Evolutionary conservation across 768 basidiomycete genomes (phyloP).

Genomic region (Podaxis pistillaris): DNA sequence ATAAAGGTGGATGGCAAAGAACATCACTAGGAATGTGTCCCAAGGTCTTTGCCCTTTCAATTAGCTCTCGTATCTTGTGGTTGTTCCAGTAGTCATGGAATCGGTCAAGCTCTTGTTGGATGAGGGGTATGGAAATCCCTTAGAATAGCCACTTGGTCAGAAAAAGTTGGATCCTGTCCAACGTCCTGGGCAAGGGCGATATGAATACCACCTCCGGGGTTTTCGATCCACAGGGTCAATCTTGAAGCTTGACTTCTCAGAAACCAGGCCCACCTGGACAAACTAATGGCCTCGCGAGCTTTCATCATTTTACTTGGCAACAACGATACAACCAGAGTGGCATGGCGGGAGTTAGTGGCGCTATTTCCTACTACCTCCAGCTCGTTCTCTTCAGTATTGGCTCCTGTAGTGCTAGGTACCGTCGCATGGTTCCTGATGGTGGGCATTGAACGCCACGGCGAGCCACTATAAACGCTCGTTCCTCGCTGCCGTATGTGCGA

Average conservation of each 20-base stretch:
- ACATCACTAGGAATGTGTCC: too few relatives aligned
- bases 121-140: too few relatives aligned
- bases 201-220: slow-evolving; percentile 4
- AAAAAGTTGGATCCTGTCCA: not conserved
- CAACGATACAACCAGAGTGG: not conserved
- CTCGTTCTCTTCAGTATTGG: slow-evolving; percentile 1
- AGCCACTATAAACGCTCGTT: slow-evolving; percentile 15
- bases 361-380: slow-evolving; percentile 15
- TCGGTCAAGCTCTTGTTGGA: too few relatives aligned
- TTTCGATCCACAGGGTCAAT: slow-evolving; percentile 6
- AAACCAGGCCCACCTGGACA: slow-evolving; percentile 3
- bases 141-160: too few relatives aligned
- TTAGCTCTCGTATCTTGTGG: too few relatives aligned
- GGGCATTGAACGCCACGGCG: not conserved
- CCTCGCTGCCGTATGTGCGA: slow-evolving; percentile 14
- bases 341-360: slow-evolving; percentile 5
- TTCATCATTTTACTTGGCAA: slow-evolving; percentile 13
- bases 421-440: slow-evolving; percentile 9
- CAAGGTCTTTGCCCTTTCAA: too few relatives aligned
- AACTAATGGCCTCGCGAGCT: slow-evolving; percentile 12
- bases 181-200: slow-evolving; percentile 13
- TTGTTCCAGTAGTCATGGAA: too few relatives aligned
- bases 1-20: too few relatives aligned
- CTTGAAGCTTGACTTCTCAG: slow-evolving; percentile 1
- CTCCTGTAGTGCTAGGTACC: slow-evolving; percentile 3